phyloP scores from a whole-genome alignment of 2,329 filamentous ascomycete species.

The Colletotrichum cereale region DNA sequence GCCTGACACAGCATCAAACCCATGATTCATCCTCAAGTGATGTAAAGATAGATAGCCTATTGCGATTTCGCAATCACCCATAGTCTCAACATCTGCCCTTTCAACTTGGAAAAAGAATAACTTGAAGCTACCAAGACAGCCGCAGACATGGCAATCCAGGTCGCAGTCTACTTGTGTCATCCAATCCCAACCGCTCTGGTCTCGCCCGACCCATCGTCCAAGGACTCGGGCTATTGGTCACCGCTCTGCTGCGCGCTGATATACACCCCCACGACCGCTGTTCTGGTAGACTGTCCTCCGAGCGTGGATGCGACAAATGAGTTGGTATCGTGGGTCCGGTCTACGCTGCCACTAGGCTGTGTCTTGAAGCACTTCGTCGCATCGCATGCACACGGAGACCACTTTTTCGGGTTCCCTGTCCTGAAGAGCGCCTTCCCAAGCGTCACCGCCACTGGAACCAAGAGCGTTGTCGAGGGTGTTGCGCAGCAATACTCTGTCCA shows the following conservation, averaged over 20 bases:
- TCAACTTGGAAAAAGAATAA: neutral
- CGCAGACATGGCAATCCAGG: neutral
- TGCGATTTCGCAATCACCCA: neutral
- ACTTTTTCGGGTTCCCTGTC: slow-evolving; percentile 6
- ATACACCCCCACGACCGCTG: neutral
- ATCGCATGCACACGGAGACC: slow-evolving; percentile 14
- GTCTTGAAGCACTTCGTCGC: neutral
- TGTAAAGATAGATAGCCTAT: neutral
- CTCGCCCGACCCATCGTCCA: neutral
- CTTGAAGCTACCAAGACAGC: neutral
- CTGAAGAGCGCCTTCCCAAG: neutral
- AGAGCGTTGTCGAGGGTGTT: slow-evolving; percentile 2
- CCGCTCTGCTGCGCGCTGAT: slow-evolving; percentile 4
- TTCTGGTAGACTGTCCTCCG: slow-evolving; percentile 4
- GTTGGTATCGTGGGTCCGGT: neutral
- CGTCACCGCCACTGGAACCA: neutral
- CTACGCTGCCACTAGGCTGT: neutral
- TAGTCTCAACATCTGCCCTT: neutral
- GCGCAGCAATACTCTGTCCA: slow-evolving; percentile 1
- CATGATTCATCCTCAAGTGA: neutral
- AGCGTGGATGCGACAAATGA: neutral
- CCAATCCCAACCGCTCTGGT: neutral
- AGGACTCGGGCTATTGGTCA: slow-evolving; percentile 8
- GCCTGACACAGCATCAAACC: neutral
- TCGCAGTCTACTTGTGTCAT: neutral